Base-by-base conservation (phyloP, 495 filamentous ascomycete species). In the Penicillium lividum region DNA sequence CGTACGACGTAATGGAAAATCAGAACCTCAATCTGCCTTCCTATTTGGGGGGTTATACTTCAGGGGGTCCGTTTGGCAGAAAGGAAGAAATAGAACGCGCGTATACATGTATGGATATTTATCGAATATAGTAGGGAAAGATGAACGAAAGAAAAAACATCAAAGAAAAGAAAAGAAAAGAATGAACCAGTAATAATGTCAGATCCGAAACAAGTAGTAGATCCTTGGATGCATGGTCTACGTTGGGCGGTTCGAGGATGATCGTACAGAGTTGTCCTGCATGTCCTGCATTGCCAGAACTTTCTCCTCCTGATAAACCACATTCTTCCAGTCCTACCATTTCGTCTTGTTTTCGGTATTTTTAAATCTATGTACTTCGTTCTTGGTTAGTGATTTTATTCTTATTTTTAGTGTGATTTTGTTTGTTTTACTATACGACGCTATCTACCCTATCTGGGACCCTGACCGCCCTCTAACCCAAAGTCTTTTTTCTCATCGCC, bases 401-500 rank as follows among this genome's bases (percentile, higher is more conserved):
- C 54, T 56, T 52, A 55, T 40, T 45, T 27, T 48, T 36, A 59
- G 54, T 63, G n/a, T 31, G 16, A 36, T 7, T 56, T 29, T 22
- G 7, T 44, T 15, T 43, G 16, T 15, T 40, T 40, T 38, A 53
- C 18, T 22, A 15, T 44, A 31, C 53, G 47, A 49, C 50, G 50
- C 54, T 31, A 31, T 54, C 51, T 50, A 27, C 43, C 53, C 45
- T 46, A 60, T 55, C 42, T 47, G 52, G 48, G 38, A 52, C 40
- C 53, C 50, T 61, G 49, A 65, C 59, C 59, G 63, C 61, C 57
- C 54, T 31, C 33, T 45, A 57, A 47, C 44, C 22, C 44, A 47
- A 42, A 28, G 54, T 49, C 58, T 55, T 57, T 64, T 66, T 60
- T 68, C 64, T 61, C 54, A 67, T 68, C 68, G 70, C 69, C 72